These are phyloP conservation scores for Fomitopsis serialis DNA, from an alignment of 768 basidiomycete species.

Conservation along the genomic window DNA sequence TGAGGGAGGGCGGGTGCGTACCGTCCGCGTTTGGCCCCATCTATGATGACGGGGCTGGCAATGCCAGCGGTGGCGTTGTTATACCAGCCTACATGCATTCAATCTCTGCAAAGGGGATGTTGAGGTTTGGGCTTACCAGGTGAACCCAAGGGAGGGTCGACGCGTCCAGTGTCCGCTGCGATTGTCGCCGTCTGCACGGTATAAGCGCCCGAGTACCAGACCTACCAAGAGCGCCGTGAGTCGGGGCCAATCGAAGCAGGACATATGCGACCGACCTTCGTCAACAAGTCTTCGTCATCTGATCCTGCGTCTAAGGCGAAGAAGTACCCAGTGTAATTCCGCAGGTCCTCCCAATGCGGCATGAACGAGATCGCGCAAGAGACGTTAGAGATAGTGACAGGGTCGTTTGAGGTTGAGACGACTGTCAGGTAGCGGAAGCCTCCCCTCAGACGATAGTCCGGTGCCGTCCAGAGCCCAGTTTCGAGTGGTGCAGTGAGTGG, in stretches of 20 bases:
- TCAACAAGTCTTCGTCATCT: constrained; percentile 44
- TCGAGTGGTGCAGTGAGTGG: constrained; percentile 31
- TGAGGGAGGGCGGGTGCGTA: constrained; percentile 14
- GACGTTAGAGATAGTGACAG: constrained; percentile 42
- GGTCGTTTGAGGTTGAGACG: constrained; percentile 28
- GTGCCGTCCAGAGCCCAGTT: constrained; percentile 43
- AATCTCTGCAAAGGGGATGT: neutral
- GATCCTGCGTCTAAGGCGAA: constrained; percentile 39
- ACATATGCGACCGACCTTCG: constrained; percentile 28
- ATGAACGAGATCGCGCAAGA: constrained; percentile 47
- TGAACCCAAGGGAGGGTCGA: constrained; percentile 37
- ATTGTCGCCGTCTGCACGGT: constrained; percentile 57
- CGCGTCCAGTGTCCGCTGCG: constrained; percentile 42
- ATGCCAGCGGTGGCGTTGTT: constrained; percentile 52
- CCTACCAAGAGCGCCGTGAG: too few relatives aligned
- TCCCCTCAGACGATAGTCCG: constrained; percentile 38
- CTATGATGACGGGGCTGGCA: constrained; percentile 56
- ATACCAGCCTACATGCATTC: constrained; percentile 37
- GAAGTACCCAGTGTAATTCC: constrained; percentile 50
- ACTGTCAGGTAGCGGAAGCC: constrained; percentile 52
- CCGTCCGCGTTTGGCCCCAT: constrained; percentile 57
- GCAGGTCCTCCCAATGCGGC: constrained; percentile 44
- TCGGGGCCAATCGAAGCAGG: too few relatives aligned
- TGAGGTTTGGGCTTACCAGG: constrained; percentile 23
- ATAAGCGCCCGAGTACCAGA: constrained; percentile 60